Conservation (phyloP, 1,284 basidiomycete genomes). For the Cutaneotrichosporon cavernicola region DNA sequence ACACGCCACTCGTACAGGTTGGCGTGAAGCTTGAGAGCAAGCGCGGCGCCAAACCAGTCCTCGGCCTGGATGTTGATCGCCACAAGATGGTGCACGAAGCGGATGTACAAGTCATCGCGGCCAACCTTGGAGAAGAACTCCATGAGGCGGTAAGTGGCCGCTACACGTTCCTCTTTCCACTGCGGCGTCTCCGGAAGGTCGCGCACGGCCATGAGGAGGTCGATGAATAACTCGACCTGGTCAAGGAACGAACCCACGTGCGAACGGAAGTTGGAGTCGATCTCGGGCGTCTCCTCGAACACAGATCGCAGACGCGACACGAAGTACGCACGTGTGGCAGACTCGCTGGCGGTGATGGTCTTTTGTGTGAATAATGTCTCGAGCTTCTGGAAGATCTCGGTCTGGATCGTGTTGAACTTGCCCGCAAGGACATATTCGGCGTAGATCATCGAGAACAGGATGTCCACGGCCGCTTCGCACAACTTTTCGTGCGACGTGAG, state of each 20-base stretch:
- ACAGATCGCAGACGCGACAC: slow-evolving; percentile 84
- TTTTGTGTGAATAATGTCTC: slow-evolving; percentile 60
- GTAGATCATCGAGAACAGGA: slow-evolving; percentile 93
- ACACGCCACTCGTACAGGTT: slow-evolving; percentile 89
- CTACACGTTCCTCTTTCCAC: slow-evolving; percentile 89
- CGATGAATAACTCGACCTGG: slow-evolving; percentile 89
- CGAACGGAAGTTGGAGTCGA: slow-evolving; percentile 73
- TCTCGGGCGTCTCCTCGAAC: slow-evolving; percentile 72
- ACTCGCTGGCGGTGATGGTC: slow-evolving; percentile 25
- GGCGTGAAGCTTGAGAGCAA: slow-evolving; percentile 88
- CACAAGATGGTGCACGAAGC: slow-evolving; percentile 91
- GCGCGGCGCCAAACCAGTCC: slow-evolving; percentile 87
- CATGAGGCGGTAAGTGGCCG: slow-evolving; percentile 88
- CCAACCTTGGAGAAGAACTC: slow-evolving; percentile 84
- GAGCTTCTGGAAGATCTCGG: slow-evolving; percentile 89
- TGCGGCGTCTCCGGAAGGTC: slow-evolving; percentile 91
- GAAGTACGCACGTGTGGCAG: slow-evolving; percentile 86
- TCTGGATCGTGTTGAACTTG: slow-evolving; percentile 82
- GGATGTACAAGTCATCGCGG: slow-evolving; percentile 83
- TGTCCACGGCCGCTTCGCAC: slow-evolving; percentile 84
- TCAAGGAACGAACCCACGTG: slow-evolving; percentile 80
- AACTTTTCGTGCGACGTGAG: slow-evolving; percentile 91
- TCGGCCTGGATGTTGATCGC: slow-evolving; percentile 81
- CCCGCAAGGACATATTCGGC: slow-evolving; percentile 80
- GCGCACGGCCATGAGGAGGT: slow-evolving; percentile 85